phyloP scores from a whole-genome alignment of 2,329 filamentous ascomycete genomes.

The Colletotrichum sp. region DNA sequence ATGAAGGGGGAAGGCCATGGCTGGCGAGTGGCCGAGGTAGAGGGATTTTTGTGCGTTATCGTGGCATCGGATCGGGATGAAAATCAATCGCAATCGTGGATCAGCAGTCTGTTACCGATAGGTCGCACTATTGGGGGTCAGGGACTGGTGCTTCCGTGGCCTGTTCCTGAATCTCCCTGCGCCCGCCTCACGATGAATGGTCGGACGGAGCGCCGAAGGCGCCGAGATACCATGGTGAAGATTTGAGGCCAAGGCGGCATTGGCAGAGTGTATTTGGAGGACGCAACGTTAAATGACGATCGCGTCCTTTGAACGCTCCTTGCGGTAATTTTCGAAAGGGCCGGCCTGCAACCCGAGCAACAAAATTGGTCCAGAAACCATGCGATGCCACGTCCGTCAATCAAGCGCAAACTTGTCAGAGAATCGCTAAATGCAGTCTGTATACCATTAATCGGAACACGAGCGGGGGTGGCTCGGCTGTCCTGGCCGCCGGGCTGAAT shows the following conservation, averaged over 20 bases:
- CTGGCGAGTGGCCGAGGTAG: neutral
- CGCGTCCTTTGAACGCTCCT: neutral
- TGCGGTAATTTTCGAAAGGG: slow-evolving; percentile 4
- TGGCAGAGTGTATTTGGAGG: neutral
- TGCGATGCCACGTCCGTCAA: slow-evolving; percentile 1
- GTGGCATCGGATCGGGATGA: neutral
- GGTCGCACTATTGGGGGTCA: neutral
- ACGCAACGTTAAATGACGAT: neutral
- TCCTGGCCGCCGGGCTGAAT: neutral
- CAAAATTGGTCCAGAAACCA: neutral
- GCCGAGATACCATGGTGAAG: neutral
- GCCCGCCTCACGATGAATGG: slow-evolving; percentile 1
- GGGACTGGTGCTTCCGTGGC: slow-evolving; percentile 1
- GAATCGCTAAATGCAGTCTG: neutral
- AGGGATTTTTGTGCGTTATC: slow-evolving; percentile 13
- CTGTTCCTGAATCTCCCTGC: slow-evolving; percentile 17
- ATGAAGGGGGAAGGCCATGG: neutral
- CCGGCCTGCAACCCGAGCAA: neutral
- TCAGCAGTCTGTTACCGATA: slow-evolving; percentile 2
- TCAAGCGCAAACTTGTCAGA: neutral
- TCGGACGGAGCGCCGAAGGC: slow-evolving; percentile 1
- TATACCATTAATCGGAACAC: neutral
- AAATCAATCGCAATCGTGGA: slow-evolving; percentile 12
- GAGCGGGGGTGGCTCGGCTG: neutral
- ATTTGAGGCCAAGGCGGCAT: neutral